Percentiles rank a stretch among this genome's conserved stretches.
phyloP scores from a whole-genome alignment of 768 basidiomycete genomes.

The Leucocoprinus leucothites region DNA sequence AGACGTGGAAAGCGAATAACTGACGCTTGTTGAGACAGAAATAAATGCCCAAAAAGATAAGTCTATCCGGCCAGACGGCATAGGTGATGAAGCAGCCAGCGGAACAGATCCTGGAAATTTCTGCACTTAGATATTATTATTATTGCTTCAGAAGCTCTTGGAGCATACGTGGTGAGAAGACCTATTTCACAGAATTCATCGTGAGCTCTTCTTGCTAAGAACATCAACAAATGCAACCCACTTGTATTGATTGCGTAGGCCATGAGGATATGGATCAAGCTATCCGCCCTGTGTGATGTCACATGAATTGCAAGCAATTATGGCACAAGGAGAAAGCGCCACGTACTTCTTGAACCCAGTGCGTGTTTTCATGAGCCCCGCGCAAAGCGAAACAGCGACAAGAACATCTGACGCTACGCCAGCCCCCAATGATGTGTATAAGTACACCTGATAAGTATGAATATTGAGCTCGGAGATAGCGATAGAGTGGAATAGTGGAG shows the following conservation, averaged over 20 bases:
- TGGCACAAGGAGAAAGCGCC: no score
- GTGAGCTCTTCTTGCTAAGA: not conserved
- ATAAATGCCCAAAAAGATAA: slow-evolving; percentile 25
- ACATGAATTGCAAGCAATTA: no score
- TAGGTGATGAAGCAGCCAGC: slow-evolving; percentile 23
- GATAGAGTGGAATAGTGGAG: not conserved
- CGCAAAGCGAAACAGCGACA: slow-evolving; percentile 21
- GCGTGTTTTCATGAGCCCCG: slow-evolving; percentile 19
- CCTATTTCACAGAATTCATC: slow-evolving; percentile 10
- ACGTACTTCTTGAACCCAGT: slow-evolving; percentile 21
- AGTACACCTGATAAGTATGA: slow-evolving; percentile 20
- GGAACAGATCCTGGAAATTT: slow-evolving; percentile 17
- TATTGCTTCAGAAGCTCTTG: no score
- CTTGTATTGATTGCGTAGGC: slow-evolving; percentile 22
- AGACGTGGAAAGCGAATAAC: not conserved
- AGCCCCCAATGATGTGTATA: slow-evolving; percentile 21
- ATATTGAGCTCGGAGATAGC: no score
- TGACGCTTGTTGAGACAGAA: slow-evolving; percentile 24
- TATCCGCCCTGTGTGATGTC: slow-evolving; percentile 18
- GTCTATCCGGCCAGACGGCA: slow-evolving; percentile 22
- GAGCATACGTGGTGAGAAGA: slow-evolving; percentile 21
- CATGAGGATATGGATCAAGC: slow-evolving; percentile 20
- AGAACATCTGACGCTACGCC: slow-evolving; percentile 20
- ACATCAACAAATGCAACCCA: slow-evolving; percentile 6
- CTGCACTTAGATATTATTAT: no score